Conservation (phyloP, 2,329 filamentous ascomycete genomes). For the Bipolaris zeicola region DNA sequence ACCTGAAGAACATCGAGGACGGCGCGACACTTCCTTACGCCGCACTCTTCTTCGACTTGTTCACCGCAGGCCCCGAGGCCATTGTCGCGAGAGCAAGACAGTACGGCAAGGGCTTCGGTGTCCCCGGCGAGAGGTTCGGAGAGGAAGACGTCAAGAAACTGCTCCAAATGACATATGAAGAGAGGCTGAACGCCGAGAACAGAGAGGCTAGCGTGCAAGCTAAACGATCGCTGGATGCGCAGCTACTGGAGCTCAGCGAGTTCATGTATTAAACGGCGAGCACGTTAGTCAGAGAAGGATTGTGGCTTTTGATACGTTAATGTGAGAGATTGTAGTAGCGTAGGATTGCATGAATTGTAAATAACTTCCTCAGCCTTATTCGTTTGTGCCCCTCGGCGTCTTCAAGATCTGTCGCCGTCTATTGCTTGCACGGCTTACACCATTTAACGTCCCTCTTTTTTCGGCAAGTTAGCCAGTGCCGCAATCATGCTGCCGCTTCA, state of each 20-base stretch:
- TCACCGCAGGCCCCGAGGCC: conserved; percentile 67
- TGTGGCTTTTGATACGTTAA: background rate
- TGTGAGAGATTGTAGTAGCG: background rate
- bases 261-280: conserved; percentile 59
- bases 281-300: too few relatives aligned
- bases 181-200: conserved; percentile 66
- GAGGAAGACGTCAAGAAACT: conserved; percentile 50
- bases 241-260: conserved; percentile 72
- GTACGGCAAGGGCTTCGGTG: conserved; percentile 32
- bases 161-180: conserved; percentile 49
- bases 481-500: too few relatives aligned
- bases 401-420: background rate
- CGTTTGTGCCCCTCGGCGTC: background rate
- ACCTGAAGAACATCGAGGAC: conserved; percentile 88
- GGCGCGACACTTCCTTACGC: conserved; percentile 68
- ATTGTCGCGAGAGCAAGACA: conserved; percentile 68
- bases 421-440: too few relatives aligned
- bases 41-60: conserved; percentile 72
- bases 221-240: conserved; percentile 72
- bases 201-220: conserved; percentile 69
- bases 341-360: conserved; percentile 1
- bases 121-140: conserved; percentile 39
- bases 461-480: too few relatives aligned
- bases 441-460: too few relatives aligned
- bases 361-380: background rate